Evolutionary conservation across 2,329 filamentous ascomycete genomes (phyloP), one percentile per base, ranked within the genome.

Genomic region (Orbilia quercus): DNA sequence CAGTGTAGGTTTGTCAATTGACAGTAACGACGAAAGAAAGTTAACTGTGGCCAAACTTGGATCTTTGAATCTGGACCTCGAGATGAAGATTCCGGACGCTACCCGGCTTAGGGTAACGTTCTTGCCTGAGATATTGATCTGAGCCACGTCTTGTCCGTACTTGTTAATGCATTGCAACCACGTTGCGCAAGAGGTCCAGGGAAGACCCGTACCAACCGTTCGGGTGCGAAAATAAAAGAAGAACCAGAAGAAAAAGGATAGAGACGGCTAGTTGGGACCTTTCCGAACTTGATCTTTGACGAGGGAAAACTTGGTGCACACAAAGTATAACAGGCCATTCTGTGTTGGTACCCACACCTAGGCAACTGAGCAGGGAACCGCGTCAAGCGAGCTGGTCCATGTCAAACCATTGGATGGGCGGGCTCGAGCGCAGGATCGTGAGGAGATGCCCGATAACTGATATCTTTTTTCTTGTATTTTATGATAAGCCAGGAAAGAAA

Each of bases 311-410:
- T 28, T 18, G 7, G 28, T n/a, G 4, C 25, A 18, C 0, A 18
- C n/a, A 72, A 72, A 72, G 36, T 65, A 65, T 65, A 72, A 65
- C 66, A 72, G 38, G 25, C 22, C 6, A 59, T 65, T 65, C 28
- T 72, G 67, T 23, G 67, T 72, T 72, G 67, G 34, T 55, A 47
- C 45, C 67, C 59, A 64, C 47, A 57, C 22, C 40, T 54, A 55
- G 34, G 44, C 58, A 71, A 12, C 57, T 47, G n/a, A 51, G 22
- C 58, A 53, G 20, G 66, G 66, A 47, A 48, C 7, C n/a, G 18
- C 34, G 63, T 53, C 63, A 67, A 66, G 62, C 53, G 22, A 23
- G 60, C 25, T 57, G 12, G 23, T 22, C 25, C 18, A 34, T 34
- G 14, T 57, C 62, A 65, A 63, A 34, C 60, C 31, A 64, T 55